Percentiles rank a stretch among this genome's conserved stretches.
Conservation (phyloP, 2,329 filamentous ascomycete genomes). For the Beauveria rudraprayagi region DNA sequence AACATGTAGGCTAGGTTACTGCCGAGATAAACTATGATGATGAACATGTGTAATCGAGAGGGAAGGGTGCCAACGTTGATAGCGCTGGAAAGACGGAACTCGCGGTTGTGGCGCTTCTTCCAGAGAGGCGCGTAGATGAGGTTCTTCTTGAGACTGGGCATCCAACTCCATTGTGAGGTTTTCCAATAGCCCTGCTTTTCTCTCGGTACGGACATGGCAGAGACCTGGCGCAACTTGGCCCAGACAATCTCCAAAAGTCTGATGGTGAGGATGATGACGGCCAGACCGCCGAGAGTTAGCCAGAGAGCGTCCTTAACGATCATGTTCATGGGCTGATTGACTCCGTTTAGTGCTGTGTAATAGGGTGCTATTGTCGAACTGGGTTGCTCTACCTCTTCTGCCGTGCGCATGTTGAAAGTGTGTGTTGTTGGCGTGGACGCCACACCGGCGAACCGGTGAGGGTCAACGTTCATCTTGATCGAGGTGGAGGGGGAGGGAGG, state of each 20-base stretch:
- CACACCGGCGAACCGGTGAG: slow-evolving; percentile 23
- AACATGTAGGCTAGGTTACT: slow-evolving; percentile 59
- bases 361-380: slow-evolving; percentile 47
- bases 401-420: slow-evolving; percentile 19
- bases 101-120: slow-evolving; percentile 59
- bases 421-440: slow-evolving; percentile 23
- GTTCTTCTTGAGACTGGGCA: slow-evolving; percentile 54
- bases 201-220: slow-evolving; percentile 46
- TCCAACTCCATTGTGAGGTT: slow-evolving; percentile 48
- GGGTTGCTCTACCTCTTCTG: slow-evolving; percentile 22
- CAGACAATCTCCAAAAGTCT: slow-evolving; percentile 46
- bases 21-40: slow-evolving; percentile 48
- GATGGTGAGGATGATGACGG: slow-evolving; percentile 43
- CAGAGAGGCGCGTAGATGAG: slow-evolving; percentile 53
- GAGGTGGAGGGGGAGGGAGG: not conserved
- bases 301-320: slow-evolving; percentile 50
- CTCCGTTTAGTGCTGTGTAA: slow-evolving; percentile 48
- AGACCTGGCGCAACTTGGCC: slow-evolving; percentile 50
- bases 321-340: slow-evolving; percentile 51
- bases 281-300: slow-evolving; percentile 52
- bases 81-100: slow-evolving; percentile 53
- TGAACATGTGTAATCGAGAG: slow-evolving; percentile 52
- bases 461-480: slow-evolving; percentile 19
- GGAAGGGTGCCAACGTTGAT: slow-evolving; percentile 56
- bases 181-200: slow-evolving; percentile 53